A percentile compares a stretch with the other conserved stretches of the same genome.
Conservation (phyloP, 768 basidiomycete species). For the Pulveroboletus sp. region DNA sequence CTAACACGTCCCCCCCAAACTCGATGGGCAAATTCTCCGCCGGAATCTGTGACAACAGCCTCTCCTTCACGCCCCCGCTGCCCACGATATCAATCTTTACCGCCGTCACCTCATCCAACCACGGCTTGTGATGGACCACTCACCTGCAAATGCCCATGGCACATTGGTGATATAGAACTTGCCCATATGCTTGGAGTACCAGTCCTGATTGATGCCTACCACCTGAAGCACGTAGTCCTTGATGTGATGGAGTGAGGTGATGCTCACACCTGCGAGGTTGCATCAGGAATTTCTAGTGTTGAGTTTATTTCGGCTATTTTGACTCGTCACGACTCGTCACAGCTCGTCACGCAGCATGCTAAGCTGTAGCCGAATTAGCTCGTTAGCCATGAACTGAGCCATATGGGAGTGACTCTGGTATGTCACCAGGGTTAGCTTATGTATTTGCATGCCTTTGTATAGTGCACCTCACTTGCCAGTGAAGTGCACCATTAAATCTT, state of each 20-base stretch:
- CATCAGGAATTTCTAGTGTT: too few species aligned
- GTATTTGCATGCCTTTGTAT: too few species aligned
- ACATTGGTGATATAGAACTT: conserved; percentile 99
- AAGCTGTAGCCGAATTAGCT: too few species aligned
- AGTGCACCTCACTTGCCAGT: too few species aligned
- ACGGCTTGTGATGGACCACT: conserved; percentile 85
- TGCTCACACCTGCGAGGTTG: conserved; percentile 65
- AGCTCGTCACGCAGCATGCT: too few species aligned
- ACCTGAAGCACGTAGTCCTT: conserved; percentile 86
- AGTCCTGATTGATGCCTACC: conserved; percentile 77
- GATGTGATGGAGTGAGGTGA: conserved; percentile 83
- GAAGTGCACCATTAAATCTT: too few species aligned
- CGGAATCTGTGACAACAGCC: conserved; percentile 77
- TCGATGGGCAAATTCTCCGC: conserved; percentile 78
- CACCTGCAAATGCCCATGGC: conserved; percentile 85
- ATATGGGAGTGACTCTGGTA: too few species aligned
- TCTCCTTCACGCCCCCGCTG: conserved; percentile 58
- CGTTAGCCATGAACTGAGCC: too few species aligned
- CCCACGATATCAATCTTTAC: conserved; percentile 90
- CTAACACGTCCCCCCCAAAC: conserved; percentile 79
- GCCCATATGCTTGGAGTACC: conserved; percentile 94
- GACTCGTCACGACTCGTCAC: too few species aligned
- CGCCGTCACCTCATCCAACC: conserved; percentile 94
- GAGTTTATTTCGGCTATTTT: too few species aligned
- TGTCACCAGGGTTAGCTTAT: too few species aligned